A percentile compares a stretch with the other conserved stretches of the same genome.
phyloP scores from a whole-genome alignment of 371 early-diverging fungal genomes.

The Mucor piriformis region DNA sequence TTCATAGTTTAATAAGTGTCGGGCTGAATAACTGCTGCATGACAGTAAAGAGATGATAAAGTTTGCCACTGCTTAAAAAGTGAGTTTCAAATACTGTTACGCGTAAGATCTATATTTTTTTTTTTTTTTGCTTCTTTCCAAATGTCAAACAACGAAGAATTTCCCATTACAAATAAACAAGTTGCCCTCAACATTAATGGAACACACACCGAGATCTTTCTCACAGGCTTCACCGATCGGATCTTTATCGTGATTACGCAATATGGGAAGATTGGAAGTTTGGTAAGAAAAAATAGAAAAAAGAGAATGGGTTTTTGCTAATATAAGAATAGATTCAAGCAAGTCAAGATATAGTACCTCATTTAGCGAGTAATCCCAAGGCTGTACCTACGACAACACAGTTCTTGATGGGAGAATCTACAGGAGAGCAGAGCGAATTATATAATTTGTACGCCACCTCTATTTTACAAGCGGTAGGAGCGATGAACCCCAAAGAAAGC shows the following conservation, averaged over 20 bases:
- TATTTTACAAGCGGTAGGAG: slow-evolving; percentile 62
- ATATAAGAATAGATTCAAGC: slow-evolving; percentile 46
- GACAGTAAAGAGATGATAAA: no score
- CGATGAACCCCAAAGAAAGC: slow-evolving; percentile 63
- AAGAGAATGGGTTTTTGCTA: neutral
- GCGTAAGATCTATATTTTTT: no score
- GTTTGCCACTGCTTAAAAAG: no score
- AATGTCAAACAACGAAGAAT: slow-evolving; percentile 34
- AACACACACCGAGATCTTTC: slow-evolving; percentile 65
- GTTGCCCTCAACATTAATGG: slow-evolving; percentile 58
- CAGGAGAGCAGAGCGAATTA: slow-evolving; percentile 57
- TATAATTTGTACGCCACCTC: slow-evolving; percentile 70
- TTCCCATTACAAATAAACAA: slow-evolving; percentile 62
- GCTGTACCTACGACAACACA: slow-evolving; percentile 52
- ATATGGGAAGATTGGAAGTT: slow-evolving; percentile 63
- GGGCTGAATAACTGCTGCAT: no score
- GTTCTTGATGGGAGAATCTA: slow-evolving; percentile 57
- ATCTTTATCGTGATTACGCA: slow-evolving; percentile 69
- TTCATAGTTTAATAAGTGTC: no score
- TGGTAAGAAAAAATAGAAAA: slow-evolving; percentile 38
- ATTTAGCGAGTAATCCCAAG: slow-evolving; percentile 47
- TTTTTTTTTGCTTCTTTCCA: no score
- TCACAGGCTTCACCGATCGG: slow-evolving; percentile 65
- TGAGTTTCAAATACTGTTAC: no score
- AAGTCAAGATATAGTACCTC: slow-evolving; percentile 44